Conservation (phyloP, 345 rosid genomes). For the Isatis tinctoria region DNA sequence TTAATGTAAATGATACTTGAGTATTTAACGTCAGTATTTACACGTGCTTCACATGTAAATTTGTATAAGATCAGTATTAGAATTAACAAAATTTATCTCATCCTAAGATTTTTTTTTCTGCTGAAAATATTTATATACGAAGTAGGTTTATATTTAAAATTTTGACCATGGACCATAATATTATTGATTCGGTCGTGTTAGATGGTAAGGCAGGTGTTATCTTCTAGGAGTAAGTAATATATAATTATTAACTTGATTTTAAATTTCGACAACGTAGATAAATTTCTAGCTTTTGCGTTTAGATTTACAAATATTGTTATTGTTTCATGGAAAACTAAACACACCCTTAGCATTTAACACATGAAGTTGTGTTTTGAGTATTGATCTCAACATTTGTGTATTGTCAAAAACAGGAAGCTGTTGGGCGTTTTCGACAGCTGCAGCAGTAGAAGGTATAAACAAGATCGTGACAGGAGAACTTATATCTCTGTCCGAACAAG, state of each 20-base stretch:
- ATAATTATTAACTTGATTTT: not conserved
- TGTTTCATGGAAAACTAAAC: not conserved
- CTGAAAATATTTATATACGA: not conserved
- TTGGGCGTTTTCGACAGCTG: slow-evolving; percentile 96
- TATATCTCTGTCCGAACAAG: slow-evolving; percentile 75
- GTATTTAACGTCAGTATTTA: not conserved
- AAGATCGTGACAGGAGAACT: slow-evolving; percentile 79
- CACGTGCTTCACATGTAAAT: not conserved
- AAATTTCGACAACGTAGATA: not conserved
- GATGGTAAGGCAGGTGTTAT: not conserved
- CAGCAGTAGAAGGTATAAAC: slow-evolving; percentile 90
- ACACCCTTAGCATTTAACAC: not conserved
- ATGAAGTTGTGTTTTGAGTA: not conserved
- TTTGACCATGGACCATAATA: not conserved
- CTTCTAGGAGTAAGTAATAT: not conserved
- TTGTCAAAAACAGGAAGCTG: slow-evolving; percentile 65
- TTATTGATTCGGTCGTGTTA: not conserved
- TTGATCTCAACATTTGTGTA: not conserved
- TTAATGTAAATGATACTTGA: not conserved
- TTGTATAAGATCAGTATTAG: not conserved
- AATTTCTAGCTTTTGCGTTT: not conserved
- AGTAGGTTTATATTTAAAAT: not conserved
- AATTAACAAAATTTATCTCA: not conserved
- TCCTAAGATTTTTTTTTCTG: not conserved
- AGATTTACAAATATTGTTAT: not conserved